phyloP scores from a whole-genome alignment of 2,329 filamentous ascomycete genomes.

The Aquanectria penicillioides region DNA sequence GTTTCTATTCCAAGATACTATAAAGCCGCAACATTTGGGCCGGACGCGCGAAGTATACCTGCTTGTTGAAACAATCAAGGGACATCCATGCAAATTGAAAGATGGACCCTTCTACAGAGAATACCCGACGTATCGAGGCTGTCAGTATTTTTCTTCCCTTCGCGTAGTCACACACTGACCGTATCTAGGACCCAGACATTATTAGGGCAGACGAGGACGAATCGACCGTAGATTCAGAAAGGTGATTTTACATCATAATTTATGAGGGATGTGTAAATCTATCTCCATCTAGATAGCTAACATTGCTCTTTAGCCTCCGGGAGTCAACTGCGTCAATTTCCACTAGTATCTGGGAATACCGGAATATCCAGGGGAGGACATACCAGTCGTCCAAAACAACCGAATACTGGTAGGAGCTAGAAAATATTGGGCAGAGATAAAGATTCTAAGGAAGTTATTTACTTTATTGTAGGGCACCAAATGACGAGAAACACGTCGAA shows the following conservation, averaged over 20 bases:
- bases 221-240: slow-evolving; percentile 4
- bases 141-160: neutral
- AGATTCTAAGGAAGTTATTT: fast-evolving
- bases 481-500: slow-evolving; percentile 29
- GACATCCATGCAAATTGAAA: neutral
- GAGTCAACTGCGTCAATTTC: slow-evolving; percentile 25
- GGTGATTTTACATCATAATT: neutral
- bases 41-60: neutral
- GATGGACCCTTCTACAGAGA: slow-evolving; percentile 1
- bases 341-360: slow-evolving; percentile 25
- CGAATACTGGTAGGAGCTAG: slow-evolving; percentile 24
- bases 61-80: neutral
- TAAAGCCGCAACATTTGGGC: neutral
- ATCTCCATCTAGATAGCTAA: neutral
- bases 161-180: neutral
- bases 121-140: slow-evolving; percentile 3
- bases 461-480: slow-evolving; percentile 18
- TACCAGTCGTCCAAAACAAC: slow-evolving; percentile 27
- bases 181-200: neutral
- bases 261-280: neutral
- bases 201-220: slow-evolving; percentile 9
- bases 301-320: neutral
- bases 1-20: neutral
- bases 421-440: fast-evolving
- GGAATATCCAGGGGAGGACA: slow-evolving; percentile 26